These are phyloP conservation scores for Prunus mume DNA, from an alignment of 306 rosid genomes.

Conservation along the genomic window DNA sequence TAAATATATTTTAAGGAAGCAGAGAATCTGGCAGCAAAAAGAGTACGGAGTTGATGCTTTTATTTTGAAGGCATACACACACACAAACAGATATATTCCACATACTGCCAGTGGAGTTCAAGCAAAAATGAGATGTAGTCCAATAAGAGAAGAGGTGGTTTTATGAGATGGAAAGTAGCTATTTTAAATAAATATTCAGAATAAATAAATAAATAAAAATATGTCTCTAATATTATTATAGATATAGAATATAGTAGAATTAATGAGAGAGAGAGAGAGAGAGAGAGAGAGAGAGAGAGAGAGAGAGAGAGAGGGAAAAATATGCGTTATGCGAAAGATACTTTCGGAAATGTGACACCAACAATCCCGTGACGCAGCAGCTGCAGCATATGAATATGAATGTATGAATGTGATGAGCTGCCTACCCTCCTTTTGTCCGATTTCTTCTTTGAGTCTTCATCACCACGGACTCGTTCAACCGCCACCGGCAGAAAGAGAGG, in stretches of 20 bases:
- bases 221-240: neutral
- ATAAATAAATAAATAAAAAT: neutral
- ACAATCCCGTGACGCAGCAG: slow-evolving; percentile 25
- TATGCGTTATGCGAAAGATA: neutral
- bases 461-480: neutral
- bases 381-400: too few relatives aligned
- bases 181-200: neutral
- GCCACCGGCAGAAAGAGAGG: neutral
- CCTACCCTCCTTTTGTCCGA: neutral
- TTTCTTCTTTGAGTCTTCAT: neutral
- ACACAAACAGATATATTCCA: neutral
- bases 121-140: slow-evolving; percentile 29
- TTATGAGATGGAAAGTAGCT: neutral
- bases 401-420: neutral
- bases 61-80: neutral
- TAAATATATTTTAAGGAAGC: too few relatives aligned
- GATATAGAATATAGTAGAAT: neutral
- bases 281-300: neutral
- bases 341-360: slow-evolving; percentile 26
- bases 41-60: neutral
- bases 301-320: neutral
- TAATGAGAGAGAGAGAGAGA: too few relatives aligned
- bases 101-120: neutral
- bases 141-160: neutral
- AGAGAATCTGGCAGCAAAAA: too few relatives aligned